Percentiles rank a stretch among this genome's conserved stretches.
Conservation (phyloP, 345 rosid genomes). For the Nephelium lappaceum region DNA sequence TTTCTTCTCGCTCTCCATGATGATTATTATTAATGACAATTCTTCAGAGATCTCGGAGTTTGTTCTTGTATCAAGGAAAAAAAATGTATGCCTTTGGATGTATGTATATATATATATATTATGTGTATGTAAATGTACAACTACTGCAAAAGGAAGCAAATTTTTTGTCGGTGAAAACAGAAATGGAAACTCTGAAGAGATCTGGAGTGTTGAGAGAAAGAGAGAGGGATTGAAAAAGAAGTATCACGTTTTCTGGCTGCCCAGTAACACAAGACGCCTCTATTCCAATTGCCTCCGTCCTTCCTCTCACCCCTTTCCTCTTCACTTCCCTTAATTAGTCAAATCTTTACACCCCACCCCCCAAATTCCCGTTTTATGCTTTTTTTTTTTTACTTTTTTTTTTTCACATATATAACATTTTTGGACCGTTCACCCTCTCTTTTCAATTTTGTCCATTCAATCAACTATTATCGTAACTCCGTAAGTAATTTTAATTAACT, state of each 20-base stretch:
- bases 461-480: neutral
- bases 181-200: neutral
- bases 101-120: neutral
- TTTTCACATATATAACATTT: neutral
- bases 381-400: neutral
- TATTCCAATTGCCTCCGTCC: constrained; percentile 13
- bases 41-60: constrained; percentile 11
- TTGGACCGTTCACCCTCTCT: neutral
- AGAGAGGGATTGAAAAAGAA: neutral
- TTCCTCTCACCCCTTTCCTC: constrained; percentile 10
- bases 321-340: constrained; percentile 13
- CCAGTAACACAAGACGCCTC: neutral
- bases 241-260: constrained; percentile 4
- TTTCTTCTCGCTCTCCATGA: constrained; percentile 64
- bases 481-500: too few relatives aligned
- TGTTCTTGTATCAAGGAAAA: neutral
- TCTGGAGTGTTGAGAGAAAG: neutral
- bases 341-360: neutral
- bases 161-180: neutral
- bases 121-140: neutral
- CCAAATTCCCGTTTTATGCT: neutral
- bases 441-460: neutral
- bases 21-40: too few relatives aligned
- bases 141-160: too few relatives aligned
- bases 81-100: neutral